Conservation (phyloP, 768 basidiomycete genomes). For the Leccinellum rugosiceps region DNA sequence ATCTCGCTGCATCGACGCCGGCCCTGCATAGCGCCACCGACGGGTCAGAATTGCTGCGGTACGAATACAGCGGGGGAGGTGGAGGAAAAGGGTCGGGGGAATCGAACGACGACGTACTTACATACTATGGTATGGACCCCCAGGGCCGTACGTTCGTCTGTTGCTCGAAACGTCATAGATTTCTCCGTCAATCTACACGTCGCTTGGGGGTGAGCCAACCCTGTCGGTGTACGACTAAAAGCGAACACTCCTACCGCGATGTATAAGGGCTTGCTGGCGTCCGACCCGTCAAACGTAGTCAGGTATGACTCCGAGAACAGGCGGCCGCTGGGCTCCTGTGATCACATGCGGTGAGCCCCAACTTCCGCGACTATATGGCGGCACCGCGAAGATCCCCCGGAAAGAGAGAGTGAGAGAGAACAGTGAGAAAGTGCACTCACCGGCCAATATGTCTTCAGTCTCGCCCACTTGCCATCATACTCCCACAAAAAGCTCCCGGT, state of each 20-base stretch:
- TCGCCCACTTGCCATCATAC: slow-evolving; percentile 60
- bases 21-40: slow-evolving; percentile 45
- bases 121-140: slow-evolving; percentile 80
- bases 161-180: slow-evolving; percentile 90
- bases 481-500: slow-evolving; percentile 90
- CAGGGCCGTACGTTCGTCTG: slow-evolving; percentile 77
- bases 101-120: slow-evolving; percentile 26
- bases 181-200: slow-evolving; percentile 77
- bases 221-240: neutral
- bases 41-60: slow-evolving; percentile 23
- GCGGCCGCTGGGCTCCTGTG: slow-evolving; percentile 50
- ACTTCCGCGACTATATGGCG: neutral
- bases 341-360: neutral
- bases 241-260: slow-evolving; percentile 60
- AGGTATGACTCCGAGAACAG: slow-evolving; percentile 75
- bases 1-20: slow-evolving; percentile 85
- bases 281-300: slow-evolving; percentile 66
- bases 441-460: slow-evolving; percentile 61
- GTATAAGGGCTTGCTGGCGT: slow-evolving; percentile 67
- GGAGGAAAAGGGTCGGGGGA: neutral
- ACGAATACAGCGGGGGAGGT: neutral
- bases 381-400: neutral
- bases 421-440: slow-evolving; percentile 34
- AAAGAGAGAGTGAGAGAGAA: neutral
- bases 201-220: slow-evolving; percentile 9